phyloP scores from a whole-genome alignment of 495 filamentous ascomycete genomes.

The Evansstolkia leycettana region DNA sequence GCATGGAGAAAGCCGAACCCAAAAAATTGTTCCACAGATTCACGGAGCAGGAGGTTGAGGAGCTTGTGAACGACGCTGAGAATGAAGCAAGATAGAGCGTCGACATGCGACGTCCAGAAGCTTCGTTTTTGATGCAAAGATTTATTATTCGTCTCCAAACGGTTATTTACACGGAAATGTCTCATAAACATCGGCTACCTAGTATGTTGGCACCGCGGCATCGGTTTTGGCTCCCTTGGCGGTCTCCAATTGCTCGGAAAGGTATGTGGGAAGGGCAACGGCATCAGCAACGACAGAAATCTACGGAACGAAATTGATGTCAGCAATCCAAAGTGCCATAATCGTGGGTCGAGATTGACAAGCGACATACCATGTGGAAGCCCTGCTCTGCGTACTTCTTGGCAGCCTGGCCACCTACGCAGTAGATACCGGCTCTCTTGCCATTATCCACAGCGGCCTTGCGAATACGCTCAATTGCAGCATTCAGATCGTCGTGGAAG shows the following conservation, averaged over 20 bases:
- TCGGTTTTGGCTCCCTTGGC: constrained; percentile 18
- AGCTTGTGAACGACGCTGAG: constrained; percentile 55
- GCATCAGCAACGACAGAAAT: constrained; percentile 42
- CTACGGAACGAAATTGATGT: constrained; percentile 4
- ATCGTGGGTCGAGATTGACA: not conserved
- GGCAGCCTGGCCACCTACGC: constrained; percentile 49
- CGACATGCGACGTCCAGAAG: no score
- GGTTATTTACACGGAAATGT: not conserved
- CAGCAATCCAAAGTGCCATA: not conserved
- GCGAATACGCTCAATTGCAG: constrained; percentile 50
- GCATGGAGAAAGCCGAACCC: constrained; percentile 34
- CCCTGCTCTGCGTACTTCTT: constrained; percentile 51
- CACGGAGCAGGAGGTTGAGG: constrained; percentile 53
- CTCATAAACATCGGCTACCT: constrained; percentile 1
- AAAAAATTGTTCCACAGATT: constrained; percentile 80
- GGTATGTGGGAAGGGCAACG: constrained; percentile 29
- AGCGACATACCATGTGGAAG: constrained; percentile 56
- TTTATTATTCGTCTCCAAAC: not conserved
- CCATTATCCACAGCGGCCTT: constrained; percentile 47
- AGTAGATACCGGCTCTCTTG: constrained; percentile 64
- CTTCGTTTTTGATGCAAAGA: constrained; percentile 2
- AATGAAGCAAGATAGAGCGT: constrained; percentile 14
- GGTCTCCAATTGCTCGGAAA: constrained; percentile 24
- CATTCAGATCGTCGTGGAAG: constrained; percentile 51
- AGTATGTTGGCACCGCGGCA: constrained; percentile 12